Evolutionary conservation across 2,329 filamentous ascomycete species (phyloP).

Genomic region (Aspergillus costaricaensis): DNA sequence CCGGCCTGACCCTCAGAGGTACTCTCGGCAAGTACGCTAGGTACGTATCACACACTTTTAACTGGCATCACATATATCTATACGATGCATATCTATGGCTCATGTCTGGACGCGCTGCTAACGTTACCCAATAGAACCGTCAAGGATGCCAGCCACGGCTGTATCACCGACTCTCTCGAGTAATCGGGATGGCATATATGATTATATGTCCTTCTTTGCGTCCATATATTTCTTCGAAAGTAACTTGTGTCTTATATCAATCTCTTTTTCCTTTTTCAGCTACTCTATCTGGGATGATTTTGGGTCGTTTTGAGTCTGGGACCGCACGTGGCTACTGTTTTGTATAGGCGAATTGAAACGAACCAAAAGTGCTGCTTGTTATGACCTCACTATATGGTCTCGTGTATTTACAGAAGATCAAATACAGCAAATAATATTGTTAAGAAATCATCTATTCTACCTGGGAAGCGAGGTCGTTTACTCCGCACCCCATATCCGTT

Average conservation of each 20-base stretch:
- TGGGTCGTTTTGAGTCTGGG: slow-evolving; percentile 2
- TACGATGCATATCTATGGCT: background rate
- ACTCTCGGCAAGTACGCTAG: slow-evolving; percentile 71
- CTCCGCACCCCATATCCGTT: background rate
- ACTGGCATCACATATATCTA: background rate
- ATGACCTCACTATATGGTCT: background rate
- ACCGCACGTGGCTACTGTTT: background rate
- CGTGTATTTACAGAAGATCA: background rate
- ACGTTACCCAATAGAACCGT: slow-evolving; percentile 33
- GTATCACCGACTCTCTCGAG: slow-evolving; percentile 48
- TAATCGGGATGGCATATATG: slow-evolving; percentile 22
- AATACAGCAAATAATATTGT: background rate
- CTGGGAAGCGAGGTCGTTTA: too few species aligned
- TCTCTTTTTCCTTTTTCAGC: background rate
- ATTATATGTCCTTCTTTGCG: slow-evolving; percentile 16
- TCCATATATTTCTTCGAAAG: slow-evolving; percentile 1
- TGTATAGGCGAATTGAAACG: slow-evolving; percentile 5
- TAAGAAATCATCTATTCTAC: background rate
- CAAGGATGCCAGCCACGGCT: slow-evolving; percentile 51
- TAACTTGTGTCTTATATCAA: slow-evolving; percentile 1
- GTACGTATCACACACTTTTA: slow-evolving; percentile 23
- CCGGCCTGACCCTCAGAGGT: slow-evolving; percentile 61
- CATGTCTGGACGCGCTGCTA: background rate
- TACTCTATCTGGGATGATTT: slow-evolving; percentile 6
- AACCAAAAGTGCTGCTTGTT: slow-evolving; percentile 4